These are phyloP conservation scores for Microcyclospora pomicola DNA, from an alignment of 2,329 filamentous ascomycete genomes.

Conservation along the genomic window DNA sequence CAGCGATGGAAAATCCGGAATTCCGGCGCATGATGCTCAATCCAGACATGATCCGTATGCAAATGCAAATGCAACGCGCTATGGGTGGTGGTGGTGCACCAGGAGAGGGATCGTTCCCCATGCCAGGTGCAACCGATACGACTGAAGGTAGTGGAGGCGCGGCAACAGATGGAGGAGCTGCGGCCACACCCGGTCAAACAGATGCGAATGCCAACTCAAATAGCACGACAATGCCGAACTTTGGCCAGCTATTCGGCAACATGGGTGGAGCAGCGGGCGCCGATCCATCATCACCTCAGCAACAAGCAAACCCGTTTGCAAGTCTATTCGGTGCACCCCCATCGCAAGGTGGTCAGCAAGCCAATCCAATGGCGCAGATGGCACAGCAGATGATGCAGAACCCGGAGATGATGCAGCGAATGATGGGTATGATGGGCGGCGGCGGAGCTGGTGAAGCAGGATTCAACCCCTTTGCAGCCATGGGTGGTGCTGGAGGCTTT, in stretches of 20 bases:
- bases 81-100: constrained; percentile 39
- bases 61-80: constrained; percentile 64
- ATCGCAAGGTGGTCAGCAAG: constrained; percentile 12
- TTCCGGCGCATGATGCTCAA: constrained; percentile 90
- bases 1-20: constrained; percentile 76
- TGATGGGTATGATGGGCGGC: constrained; percentile 41
- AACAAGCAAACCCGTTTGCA: constrained; percentile 52
- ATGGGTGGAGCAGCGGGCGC: constrained; percentile 8
- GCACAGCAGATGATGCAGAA: constrained; percentile 40
- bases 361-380: constrained; percentile 38
- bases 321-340: constrained; percentile 40
- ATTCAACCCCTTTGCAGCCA: constrained; percentile 32
- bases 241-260: constrained; percentile 44
- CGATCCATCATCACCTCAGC: constrained; percentile 2
- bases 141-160: constrained; percentile 37
- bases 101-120: constrained; percentile 55
- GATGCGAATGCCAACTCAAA: constrained; percentile 5
- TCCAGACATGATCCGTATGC: constrained; percentile 68
- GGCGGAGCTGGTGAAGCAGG: constrained; percentile 13
- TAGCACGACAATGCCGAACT: constrained; percentile 20
- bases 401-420: constrained; percentile 41
- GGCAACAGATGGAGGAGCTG: constrained; percentile 10
- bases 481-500: constrained; percentile 23
- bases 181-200: constrained; percentile 14
- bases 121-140: constrained; percentile 80